A percentile compares a stretch with the other conserved stretches of the same genome.
Conservation (phyloP, 2,329 filamentous ascomycete species). For the Aureobasidium namibiae region DNA sequence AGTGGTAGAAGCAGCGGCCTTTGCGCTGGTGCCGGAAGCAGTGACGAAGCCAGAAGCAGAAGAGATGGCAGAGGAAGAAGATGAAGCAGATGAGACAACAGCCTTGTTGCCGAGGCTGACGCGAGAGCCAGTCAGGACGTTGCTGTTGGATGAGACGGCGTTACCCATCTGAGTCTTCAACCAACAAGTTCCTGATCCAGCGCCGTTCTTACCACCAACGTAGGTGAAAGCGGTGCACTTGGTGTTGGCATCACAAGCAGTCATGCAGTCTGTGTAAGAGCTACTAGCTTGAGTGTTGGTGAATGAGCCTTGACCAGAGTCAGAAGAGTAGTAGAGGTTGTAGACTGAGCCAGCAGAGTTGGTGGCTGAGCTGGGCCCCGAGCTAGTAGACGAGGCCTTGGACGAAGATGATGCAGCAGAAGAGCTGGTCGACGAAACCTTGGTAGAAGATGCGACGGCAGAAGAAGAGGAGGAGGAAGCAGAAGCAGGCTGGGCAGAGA, state of each 20-base stretch:
- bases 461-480: background rate
- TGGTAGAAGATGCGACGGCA: background rate
- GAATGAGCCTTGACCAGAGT: constrained; percentile 13
- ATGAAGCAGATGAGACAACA: background rate
- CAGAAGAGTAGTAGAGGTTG: constrained; percentile 15
- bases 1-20: constrained; percentile 1
- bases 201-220: constrained; percentile 14
- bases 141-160: background rate
- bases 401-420: too few relatives aligned
- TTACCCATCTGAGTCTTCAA: constrained; percentile 15
- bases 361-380: background rate
- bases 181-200: constrained; percentile 15
- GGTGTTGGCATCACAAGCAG: constrained; percentile 14
- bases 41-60: constrained; percentile 11
- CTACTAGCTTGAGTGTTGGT: constrained; percentile 11
- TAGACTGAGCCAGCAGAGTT: constrained; percentile 8
- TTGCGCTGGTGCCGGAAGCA: constrained; percentile 6
- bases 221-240: constrained; percentile 17
- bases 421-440: constrained; percentile 6
- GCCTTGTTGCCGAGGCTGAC: constrained; percentile 4
- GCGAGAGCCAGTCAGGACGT: constrained; percentile 8
- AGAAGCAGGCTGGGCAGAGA: constrained; percentile 4
- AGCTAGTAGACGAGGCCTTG: constrained; percentile 5
- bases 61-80: background rate
- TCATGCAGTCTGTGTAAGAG: constrained; percentile 16